phyloP scores from a whole-genome alignment of 2,329 filamentous ascomycete species.

The Pestalotiopsis sp. region DNA sequence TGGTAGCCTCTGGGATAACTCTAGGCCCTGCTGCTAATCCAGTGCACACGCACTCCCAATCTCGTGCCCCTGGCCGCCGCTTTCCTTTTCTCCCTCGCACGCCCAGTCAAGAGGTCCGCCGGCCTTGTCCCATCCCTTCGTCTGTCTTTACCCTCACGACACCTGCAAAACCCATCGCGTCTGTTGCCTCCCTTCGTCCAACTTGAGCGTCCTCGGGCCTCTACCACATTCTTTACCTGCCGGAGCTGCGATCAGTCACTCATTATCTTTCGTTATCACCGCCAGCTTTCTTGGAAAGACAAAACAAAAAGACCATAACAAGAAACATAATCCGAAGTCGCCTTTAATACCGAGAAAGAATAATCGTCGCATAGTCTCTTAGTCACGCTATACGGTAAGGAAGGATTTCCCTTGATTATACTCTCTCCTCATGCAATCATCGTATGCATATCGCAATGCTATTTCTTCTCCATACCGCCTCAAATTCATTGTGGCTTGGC shows the following conservation, averaged over 20 bases:
- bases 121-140: slow-evolving; percentile 10
- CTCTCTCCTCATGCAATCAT: neutral
- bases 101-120: neutral
- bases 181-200: slow-evolving; percentile 11
- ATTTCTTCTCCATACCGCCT: neutral
- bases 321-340: neutral
- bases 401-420: neutral
- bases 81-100: slow-evolving; percentile 12
- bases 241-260: slow-evolving; percentile 14
- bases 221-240: slow-evolving; percentile 17
- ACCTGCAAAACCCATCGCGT: slow-evolving; percentile 9
- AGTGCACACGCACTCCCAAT: slow-evolving; percentile 10
- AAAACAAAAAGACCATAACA: neutral
- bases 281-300: neutral
- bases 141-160: slow-evolving; percentile 5
- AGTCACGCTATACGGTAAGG: slow-evolving; percentile 8
- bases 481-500: neutral
- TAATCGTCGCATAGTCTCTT: neutral
- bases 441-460: neutral
- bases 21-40: neutral
- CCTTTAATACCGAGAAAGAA: neutral
- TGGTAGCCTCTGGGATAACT: neutral
- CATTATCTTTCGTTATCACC: slow-evolving; percentile 3
- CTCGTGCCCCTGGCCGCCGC: neutral
- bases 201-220: slow-evolving; percentile 18